Percentiles rank a stretch among this genome's conserved stretches.
Evolutionary conservation across 75 land plant species (phyloP).

Genomic region (Sequoiadendron giganteum): DNA sequence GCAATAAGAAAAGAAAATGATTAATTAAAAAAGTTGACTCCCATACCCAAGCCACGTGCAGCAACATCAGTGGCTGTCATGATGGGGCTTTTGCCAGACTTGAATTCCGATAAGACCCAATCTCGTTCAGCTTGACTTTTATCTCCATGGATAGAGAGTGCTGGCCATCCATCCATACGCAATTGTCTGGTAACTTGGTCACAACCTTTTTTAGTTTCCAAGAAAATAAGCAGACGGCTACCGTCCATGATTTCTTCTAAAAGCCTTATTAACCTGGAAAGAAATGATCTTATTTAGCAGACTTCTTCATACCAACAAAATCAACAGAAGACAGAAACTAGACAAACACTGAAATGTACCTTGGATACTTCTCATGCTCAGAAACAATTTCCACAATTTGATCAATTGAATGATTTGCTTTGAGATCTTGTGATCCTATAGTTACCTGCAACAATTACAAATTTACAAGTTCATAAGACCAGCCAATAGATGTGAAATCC

Average conservation of each 20-base stretch:
- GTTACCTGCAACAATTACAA: slow-evolving; percentile 54
- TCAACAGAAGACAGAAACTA: neutral
- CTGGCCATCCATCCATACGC: slow-evolving; percentile 99
- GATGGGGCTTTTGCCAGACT: slow-evolving; percentile 96
- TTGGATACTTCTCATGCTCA: slow-evolving; percentile 92
- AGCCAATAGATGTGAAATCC: neutral
- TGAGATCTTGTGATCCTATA: slow-evolving; percentile 87
- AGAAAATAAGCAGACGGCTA: slow-evolving; percentile 82
- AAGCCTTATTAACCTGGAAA: slow-evolving; percentile 73
- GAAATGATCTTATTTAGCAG: neutral
- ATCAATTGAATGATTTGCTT: slow-evolving; percentile 94
- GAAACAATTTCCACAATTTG: slow-evolving; percentile 94
- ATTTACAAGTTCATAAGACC: neutral
- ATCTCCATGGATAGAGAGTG: slow-evolving; percentile 98
- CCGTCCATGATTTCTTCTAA: slow-evolving; percentile 99
- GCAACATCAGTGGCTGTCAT: slow-evolving; percentile 99
- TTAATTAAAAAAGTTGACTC: neutral
- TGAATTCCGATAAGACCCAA: slow-evolving; percentile 99
- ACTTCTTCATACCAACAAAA: neutral
- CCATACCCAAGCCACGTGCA: slow-evolving; percentile 96
- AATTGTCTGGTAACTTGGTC: slow-evolving; percentile 94
- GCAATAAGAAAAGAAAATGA: neutral
- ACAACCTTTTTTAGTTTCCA: slow-evolving; percentile 99
- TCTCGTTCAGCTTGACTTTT: slow-evolving; percentile 99
- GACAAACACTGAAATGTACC: slow-evolving; percentile 30